Evolutionary conservation across 768 basidiomycete genomes (phyloP), one percentile per base, ranked within the genome.

Genomic region (Auriculariales sp.): DNA sequence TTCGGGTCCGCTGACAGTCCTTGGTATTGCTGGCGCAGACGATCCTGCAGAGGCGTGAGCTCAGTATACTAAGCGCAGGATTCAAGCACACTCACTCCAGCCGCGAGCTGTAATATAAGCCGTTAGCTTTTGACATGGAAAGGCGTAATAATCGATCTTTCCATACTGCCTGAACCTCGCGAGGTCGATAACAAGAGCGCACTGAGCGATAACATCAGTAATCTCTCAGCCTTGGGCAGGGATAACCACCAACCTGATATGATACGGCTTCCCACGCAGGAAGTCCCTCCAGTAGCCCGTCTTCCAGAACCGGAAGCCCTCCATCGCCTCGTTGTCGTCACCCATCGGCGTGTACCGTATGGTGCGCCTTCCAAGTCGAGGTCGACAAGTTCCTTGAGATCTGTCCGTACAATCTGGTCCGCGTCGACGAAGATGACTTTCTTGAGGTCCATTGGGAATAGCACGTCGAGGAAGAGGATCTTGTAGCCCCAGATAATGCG

Each of bases 401-500:
- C 94, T n/a, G 90, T 79, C 3, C 95, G 81, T 6, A 99, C 92
- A 52, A 99, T 98, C 67, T 92, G 90, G 62, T 94, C 91, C 0
- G 94, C 94, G 60, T 98, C 95, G 46, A 99, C 94, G 60, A 99
- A 98, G 56, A 99, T 93, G 54, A 99, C 94, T 62, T 95, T 95
- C 69, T 97, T 93, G 51, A 99, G 77, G 65, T 94, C 89, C 83
- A 98, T 92, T 2, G 95, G 95, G 77, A 99, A 99, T 5, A 98
- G 76, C 14, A 98, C 93, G 58, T 99, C 95, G 14, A 99, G 78
- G 76, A 99, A 99, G 35, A 99, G 80, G 54, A 99, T 99, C 68
- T 99, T 98, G 73, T 98, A 99, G 0, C 89, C 94, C 95, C 95
- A 98, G 56, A 99, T 99, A 50, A 94, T 83, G 9, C 95, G 77